Percentiles rank a stretch among this genome's conserved stretches.
These are phyloP conservation scores for Fusarium fracticaudum DNA, from an alignment of 2,329 filamentous ascomycete species.

Conservation along the genomic window DNA sequence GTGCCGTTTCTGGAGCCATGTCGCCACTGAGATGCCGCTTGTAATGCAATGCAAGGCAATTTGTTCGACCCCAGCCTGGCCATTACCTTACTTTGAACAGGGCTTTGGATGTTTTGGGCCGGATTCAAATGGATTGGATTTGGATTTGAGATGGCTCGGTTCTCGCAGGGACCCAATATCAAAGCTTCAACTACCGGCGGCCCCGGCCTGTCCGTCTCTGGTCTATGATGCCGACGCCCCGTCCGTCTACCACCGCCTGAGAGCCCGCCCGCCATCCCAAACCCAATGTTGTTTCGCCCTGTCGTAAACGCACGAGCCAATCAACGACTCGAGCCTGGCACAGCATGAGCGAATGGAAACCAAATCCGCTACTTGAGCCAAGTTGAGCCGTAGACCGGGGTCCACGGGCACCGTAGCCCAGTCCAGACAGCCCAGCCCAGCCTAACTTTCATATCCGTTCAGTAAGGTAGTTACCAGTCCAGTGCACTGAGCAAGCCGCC, in stretches of 20 bases:
- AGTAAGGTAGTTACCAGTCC: background rate
- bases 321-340: background rate
- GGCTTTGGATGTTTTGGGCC: background rate
- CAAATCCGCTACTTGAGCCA: conserved; percentile 16
- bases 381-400: conserved; percentile 14
- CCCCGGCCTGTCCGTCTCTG: conserved; percentile 30
- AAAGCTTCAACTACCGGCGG: conserved; percentile 33
- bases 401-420: conserved; percentile 12
- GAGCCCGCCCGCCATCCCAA: conserved; percentile 24
- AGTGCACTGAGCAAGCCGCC: background rate
- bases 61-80: conserved; percentile 4
- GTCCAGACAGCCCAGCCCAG: conserved; percentile 1
- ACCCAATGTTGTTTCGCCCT: conserved; percentile 19
- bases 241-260: conserved; percentile 20
- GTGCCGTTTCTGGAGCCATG: conserved; percentile 30
- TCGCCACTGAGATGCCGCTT: conserved; percentile 27
- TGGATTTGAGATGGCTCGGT: conserved; percentile 14
- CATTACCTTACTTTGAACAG: conserved; percentile 6
- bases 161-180: conserved; percentile 9
- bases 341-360: conserved; percentile 14
- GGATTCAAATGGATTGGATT: background rate
- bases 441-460: background rate
- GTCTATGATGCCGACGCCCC: conserved; percentile 4
- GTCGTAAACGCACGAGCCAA: conserved; percentile 17
- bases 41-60: conserved; percentile 25